These are phyloP conservation scores for Citrus cavaleriei DNA, from an alignment of 345 rosid genomes.

Conservation along the genomic window DNA sequence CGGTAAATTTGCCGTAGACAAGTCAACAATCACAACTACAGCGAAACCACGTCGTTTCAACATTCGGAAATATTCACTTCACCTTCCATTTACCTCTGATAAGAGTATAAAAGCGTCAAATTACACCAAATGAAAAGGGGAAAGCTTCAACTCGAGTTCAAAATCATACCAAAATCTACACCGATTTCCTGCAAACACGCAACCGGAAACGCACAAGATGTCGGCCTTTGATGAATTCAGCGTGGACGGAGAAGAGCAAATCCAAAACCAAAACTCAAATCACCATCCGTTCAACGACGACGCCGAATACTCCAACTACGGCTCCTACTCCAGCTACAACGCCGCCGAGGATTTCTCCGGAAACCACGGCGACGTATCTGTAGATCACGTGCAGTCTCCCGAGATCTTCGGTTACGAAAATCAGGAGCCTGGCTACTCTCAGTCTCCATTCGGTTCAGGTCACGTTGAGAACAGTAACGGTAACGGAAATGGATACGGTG, in stretches of 20 bases:
- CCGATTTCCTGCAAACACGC: neutral
- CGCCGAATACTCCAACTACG: conserved; percentile 35
- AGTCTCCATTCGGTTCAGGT: conserved; percentile 45
- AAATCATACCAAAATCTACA: neutral
- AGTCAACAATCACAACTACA: neutral
- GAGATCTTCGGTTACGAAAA: conserved; percentile 43
- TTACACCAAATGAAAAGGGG: neutral
- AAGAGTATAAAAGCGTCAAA: neutral
- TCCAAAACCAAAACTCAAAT: conserved; percentile 25
- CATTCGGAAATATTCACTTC: neutral
- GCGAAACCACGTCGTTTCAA: conserved; percentile 11
- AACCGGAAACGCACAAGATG: neutral
- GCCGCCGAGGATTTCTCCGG: conserved; percentile 24
- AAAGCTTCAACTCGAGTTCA: neutral
- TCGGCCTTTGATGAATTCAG: conserved; percentile 47
- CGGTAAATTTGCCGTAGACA: neutral
- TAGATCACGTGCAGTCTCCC: conserved; percentile 15
- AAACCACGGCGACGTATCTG: conserved; percentile 32
- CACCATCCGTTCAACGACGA: conserved; percentile 38
- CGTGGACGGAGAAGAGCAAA: conserved; percentile 34
- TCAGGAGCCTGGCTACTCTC: conserved; percentile 42
- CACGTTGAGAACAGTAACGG: conserved; percentile 56
- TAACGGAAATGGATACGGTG: conserved; percentile 43
- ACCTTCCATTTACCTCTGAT: neutral
- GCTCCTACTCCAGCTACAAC: conserved; percentile 48